Evolutionary conservation across 2,329 filamentous ascomycete species (phyloP).

Genomic region (Xylariaceae sp.): DNA sequence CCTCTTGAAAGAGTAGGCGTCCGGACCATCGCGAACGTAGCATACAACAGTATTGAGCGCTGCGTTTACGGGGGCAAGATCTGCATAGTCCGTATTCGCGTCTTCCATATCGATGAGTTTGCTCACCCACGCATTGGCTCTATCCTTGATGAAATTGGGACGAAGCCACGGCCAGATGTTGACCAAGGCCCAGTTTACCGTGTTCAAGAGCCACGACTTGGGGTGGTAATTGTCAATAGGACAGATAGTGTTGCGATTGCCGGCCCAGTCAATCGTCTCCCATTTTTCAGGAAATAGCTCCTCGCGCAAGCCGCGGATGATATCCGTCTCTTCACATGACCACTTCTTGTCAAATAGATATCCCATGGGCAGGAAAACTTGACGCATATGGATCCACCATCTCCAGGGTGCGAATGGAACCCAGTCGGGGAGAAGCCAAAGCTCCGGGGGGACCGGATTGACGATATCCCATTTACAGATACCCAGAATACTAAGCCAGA

Average conservation of each 20-base stretch:
- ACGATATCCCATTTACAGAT: slow-evolving; percentile 87
- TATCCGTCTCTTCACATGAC: slow-evolving; percentile 68
- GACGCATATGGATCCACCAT: slow-evolving; percentile 98
- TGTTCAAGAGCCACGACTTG: slow-evolving; percentile 78
- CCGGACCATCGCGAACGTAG: slow-evolving; percentile 78
- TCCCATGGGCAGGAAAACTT: slow-evolving; percentile 90
- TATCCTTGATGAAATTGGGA: slow-evolving; percentile 58
- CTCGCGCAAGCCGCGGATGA: slow-evolving; percentile 68
- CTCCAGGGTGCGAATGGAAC: slow-evolving; percentile 84
- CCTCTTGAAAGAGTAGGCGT: slow-evolving; percentile 64
- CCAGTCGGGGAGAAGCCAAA: slow-evolving; percentile 93
- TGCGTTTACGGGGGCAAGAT: slow-evolving; percentile 83
- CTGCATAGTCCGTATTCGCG: slow-evolving; percentile 81
- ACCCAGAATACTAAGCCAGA: slow-evolving; percentile 83
- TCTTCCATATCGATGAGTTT: slow-evolving; percentile 87
- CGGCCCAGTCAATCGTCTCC: slow-evolving; percentile 70
- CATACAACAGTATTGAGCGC: slow-evolving; percentile 87
- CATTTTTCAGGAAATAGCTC: slow-evolving; percentile 81
- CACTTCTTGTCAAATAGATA: slow-evolving; percentile 84
- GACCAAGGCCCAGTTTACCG: slow-evolving; percentile 72
- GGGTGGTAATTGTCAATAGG: slow-evolving; percentile 85
- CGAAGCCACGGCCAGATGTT: slow-evolving; percentile 80
- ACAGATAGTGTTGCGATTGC: slow-evolving; percentile 77
- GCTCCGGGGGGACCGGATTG: slow-evolving; percentile 87
- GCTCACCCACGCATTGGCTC: slow-evolving; percentile 76